phyloP scores from a whole-genome alignment of 345 rosid genomes.

The Syzygium jambos region DNA sequence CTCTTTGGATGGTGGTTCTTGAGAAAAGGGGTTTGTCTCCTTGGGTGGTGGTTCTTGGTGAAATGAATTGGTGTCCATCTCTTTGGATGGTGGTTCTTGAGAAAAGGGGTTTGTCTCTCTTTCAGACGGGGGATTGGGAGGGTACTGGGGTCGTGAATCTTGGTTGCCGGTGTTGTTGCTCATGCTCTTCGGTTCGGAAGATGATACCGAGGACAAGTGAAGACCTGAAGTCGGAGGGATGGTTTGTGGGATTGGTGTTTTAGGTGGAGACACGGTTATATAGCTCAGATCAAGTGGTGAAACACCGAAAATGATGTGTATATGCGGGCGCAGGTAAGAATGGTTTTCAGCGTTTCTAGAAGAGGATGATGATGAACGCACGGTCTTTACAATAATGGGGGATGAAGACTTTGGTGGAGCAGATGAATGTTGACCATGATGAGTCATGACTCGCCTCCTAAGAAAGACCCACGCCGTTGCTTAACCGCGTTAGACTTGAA shows the following conservation, averaged over 20 bases:
- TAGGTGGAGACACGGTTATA: not conserved
- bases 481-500: not conserved
- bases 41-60: not conserved
- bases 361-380: not conserved
- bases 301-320: not conserved
- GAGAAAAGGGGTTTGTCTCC: not conserved
- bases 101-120: not conserved
- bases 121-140: not conserved
- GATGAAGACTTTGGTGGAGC: not conserved
- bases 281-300: not conserved
- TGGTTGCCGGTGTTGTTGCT: conserved; percentile 1
- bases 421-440: not conserved
- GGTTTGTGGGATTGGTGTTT: not conserved
- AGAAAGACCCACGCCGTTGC: not conserved
- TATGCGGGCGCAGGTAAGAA: not conserved
- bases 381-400: not conserved
- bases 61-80: conserved; percentile 10
- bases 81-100: not conserved
- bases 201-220: not conserved
- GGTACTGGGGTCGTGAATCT: not conserved
- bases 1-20: not conserved
- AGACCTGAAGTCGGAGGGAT: not conserved
- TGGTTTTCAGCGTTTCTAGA: not conserved
- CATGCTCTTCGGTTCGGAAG: not conserved
- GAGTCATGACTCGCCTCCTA: not conserved